A percentile compares a stretch with the other conserved stretches of the same genome.
Evolutionary conservation across 495 filamentous ascomycete genomes (phyloP).

Genomic region (Neurospora sp.): DNA sequence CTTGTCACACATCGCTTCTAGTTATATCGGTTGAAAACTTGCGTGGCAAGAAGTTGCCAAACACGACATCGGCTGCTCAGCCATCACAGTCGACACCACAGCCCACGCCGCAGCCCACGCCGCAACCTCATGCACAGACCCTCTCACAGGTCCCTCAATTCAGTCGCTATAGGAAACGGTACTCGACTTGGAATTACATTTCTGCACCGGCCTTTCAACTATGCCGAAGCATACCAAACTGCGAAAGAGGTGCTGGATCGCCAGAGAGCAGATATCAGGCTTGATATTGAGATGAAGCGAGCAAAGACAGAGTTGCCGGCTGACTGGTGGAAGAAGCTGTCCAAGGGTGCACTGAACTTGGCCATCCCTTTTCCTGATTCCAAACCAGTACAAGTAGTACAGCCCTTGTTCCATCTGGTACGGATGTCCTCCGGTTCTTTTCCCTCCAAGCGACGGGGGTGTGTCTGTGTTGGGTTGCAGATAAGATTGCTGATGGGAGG

Average conservation of each 20-base stretch:
- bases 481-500: slow-evolving; percentile 1
- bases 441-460: too few species aligned
- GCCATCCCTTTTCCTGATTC: too few species aligned
- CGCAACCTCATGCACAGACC: neutral
- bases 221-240: slow-evolving; percentile 13
- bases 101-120: neutral
- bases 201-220: slow-evolving; percentile 3
- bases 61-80: neutral
- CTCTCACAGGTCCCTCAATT: neutral
- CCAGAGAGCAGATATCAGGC: slow-evolving; percentile 15
- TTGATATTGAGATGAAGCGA: slow-evolving; percentile 18
- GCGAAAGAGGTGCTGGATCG: slow-evolving; percentile 10
- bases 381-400: too few species aligned
- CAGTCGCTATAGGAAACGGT: too few species aligned
- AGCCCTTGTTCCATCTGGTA: too few species aligned
- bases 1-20: too few species aligned
- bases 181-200: too few species aligned
- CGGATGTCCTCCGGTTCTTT: too few species aligned
- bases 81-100: neutral
- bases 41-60: too few species aligned
- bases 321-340: too few species aligned
- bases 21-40: too few species aligned
- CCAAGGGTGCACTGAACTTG: too few species aligned
- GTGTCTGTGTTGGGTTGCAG: neutral
- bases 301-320: slow-evolving; percentile 4